Conservation (phyloP, 257 asterid species). For the Solanum stenotomum region DNA sequence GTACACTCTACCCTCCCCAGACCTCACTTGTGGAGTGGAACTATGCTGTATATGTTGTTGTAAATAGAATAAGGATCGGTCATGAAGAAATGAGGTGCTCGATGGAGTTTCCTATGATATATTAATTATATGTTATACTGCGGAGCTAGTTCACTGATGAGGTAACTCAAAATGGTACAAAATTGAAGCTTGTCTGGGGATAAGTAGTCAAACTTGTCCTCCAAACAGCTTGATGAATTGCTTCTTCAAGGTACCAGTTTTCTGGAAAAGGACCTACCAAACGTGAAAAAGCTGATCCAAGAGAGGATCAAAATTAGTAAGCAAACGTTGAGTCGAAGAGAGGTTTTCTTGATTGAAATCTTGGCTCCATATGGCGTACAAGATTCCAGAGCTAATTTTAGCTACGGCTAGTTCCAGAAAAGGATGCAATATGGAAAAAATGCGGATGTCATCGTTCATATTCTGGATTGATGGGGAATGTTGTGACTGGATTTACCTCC, state of each 20-base stretch:
- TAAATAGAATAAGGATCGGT: neutral
- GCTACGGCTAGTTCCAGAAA: neutral
- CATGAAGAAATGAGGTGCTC: neutral
- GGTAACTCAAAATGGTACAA: neutral
- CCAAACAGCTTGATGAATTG: neutral
- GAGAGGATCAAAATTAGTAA: neutral
- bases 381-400: neutral
- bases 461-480: neutral
- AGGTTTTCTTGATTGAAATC: neutral
- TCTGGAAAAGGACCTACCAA: neutral
- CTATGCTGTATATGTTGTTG: neutral
- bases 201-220: neutral
- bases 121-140: neutral
- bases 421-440: neutral
- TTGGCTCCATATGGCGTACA: neutral
- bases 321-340: neutral
- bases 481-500: neutral
- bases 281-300: neutral
- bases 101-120: neutral
- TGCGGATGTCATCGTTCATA: neutral
- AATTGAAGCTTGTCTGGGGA: neutral
- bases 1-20: neutral
- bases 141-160: neutral
- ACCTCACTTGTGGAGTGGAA: neutral
- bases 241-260: neutral